Evolutionary conservation across 768 basidiomycete genomes (phyloP), one percentile per base, ranked within the genome.

Genomic region (Tricholomella constricta): DNA sequence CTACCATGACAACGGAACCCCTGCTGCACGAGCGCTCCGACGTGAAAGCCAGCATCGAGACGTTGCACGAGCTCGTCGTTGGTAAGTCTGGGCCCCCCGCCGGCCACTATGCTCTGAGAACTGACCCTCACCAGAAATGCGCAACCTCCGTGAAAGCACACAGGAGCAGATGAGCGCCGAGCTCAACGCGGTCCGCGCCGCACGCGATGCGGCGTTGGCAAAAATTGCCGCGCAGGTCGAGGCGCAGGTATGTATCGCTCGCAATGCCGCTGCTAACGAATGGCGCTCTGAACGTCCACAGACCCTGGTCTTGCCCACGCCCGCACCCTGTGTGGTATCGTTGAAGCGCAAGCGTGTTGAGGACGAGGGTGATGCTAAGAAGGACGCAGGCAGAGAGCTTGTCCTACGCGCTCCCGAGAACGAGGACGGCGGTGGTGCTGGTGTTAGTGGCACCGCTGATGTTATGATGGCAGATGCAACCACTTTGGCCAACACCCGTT

Each of bases 281-380:
- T 44, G 44, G 45, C 35, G 40, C 19, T 60, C 63, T 59, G 34
- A 62, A 61, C 42, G 54, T 57, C 63, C 62, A 65, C 65, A 71
- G 57, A 52, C 58, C 55, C 62, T 69, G 55, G 63, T 34, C 25
- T 44, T n/a, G n/a, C 31, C 47, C 32, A 22, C 25, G 8, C 32
- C 19, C 14, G 20, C 38, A 12, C 11, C 15, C 19, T 22, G 25
- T 25, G 57, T 59, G 38, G 67, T 67, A 55, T 76, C 79, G 46
- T 70, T 78, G 69, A 89, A 89, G 71, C 82, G 87, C 54, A 89
- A 88, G 69, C 85, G 85, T 41, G 38, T 35, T 48, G 57, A 42
- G 17, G 26, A 12, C 12, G 45, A 23, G 37, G 75, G 73, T 57
- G 76, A n/a, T n/a, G n/a, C n/a, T n/a, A n/a, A 73, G 34, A 72